These are phyloP conservation scores for Clarireedia homoeocarpa DNA, from an alignment of 2,329 filamentous ascomycete genomes.

Conservation along the genomic window DNA sequence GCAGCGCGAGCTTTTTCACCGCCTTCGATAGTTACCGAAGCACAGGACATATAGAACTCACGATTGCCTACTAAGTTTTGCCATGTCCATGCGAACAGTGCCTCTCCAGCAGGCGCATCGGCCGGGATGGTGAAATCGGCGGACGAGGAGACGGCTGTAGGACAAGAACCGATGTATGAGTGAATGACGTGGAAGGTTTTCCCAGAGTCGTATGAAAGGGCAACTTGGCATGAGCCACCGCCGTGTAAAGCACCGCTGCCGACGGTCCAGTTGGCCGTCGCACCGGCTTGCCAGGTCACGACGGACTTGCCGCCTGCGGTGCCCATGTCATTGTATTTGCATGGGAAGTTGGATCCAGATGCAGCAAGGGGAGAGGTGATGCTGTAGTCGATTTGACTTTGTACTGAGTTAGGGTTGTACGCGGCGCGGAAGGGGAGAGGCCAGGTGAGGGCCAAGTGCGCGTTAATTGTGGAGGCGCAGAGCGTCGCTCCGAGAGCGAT, in stretches of 20 bases:
- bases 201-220: constrained; percentile 50
- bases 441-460: constrained; percentile 14
- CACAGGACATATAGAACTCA: constrained; percentile 63
- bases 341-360: constrained; percentile 12
- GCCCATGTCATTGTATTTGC: constrained; percentile 28
- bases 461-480: background rate
- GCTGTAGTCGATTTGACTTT: constrained; percentile 9
- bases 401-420: constrained; percentile 4
- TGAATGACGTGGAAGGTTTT: constrained; percentile 51
- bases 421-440: constrained; percentile 12
- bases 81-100: constrained; percentile 42
- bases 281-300: constrained; percentile 43
- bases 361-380: constrained; percentile 13
- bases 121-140: constrained; percentile 3
- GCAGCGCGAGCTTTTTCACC: constrained; percentile 1
- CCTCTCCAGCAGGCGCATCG: constrained; percentile 12
- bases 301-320: constrained; percentile 5
- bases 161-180: constrained; percentile 31
- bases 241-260: constrained; percentile 40
- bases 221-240: constrained; percentile 54
- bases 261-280: constrained; percentile 42
- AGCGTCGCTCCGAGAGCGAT: background rate
- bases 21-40: constrained; percentile 42
- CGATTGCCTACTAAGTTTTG: constrained; percentile 52
- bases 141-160: background rate